Evolutionary conservation across 441 rosid genomes (phyloP).

Genomic region (Syzygium syzygioides): DNA sequence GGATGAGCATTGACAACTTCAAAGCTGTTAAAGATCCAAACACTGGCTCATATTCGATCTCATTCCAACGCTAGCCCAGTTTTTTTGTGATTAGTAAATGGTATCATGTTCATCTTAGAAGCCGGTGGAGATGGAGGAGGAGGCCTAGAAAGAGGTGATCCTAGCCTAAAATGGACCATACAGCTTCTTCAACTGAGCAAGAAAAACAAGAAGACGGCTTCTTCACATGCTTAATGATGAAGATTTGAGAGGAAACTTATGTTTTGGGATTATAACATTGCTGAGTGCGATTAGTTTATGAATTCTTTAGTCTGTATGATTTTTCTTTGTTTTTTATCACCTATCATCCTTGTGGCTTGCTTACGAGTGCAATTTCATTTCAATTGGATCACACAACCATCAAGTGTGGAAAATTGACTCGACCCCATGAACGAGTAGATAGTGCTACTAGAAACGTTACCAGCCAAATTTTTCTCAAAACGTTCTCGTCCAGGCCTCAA

Average conservation of each 20-base stretch:
- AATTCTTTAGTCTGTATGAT: neutral
- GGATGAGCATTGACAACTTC: conserved; percentile 93
- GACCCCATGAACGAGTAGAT: neutral
- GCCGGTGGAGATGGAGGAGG: neutral
- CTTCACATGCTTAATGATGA: neutral
- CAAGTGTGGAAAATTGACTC: neutral
- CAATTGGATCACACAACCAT: neutral
- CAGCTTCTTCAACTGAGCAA: neutral
- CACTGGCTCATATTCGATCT: conserved; percentile 83
- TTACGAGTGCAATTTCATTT: neutral
- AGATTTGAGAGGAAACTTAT: neutral
- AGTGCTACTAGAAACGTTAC: neutral
- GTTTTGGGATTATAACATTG: neutral
- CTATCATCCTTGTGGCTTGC: neutral
- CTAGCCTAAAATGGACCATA: neutral
- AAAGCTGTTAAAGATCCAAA: conserved; percentile 94
- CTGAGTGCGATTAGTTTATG: neutral
- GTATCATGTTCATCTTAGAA: neutral
- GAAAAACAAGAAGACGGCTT: neutral
- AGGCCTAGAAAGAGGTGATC: neutral
- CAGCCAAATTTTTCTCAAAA: neutral
- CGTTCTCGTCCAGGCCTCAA: neutral
- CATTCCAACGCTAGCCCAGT: conserved; percentile 51
- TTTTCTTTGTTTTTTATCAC: neutral
- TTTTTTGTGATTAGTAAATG: neutral